Conservation (phyloP, 1,139 yeast species). For the Pichia norvegensis region DNA sequence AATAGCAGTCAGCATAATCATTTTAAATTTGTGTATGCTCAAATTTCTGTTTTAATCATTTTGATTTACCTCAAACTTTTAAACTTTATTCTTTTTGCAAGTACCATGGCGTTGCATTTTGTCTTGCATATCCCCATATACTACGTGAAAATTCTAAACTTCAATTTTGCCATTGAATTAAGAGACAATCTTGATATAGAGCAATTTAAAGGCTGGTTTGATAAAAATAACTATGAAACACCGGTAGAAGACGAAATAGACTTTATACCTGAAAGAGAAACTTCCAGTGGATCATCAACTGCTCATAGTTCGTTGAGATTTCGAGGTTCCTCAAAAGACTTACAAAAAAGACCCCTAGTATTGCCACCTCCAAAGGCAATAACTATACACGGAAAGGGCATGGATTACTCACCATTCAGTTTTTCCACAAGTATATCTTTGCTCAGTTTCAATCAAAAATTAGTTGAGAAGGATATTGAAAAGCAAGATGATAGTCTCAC, state of each 20-base stretch:
- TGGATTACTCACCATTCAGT: neutral
- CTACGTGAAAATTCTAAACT: constrained; percentile 1
- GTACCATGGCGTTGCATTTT: constrained; percentile 3
- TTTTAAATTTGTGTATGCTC: constrained; percentile 13
- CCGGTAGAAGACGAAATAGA: neutral
- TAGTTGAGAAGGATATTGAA: neutral
- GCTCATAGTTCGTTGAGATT: neutral
- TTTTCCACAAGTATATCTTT: neutral
- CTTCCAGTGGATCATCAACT: neutral
- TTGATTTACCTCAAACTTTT: constrained; percentile 17
- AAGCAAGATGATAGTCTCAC: neutral
- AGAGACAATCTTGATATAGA: neutral
- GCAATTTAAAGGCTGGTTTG: constrained; percentile 4
- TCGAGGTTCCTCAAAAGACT: neutral
- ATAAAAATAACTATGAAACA: neutral
- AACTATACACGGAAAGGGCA: neutral
- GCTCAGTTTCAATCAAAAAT: neutral
- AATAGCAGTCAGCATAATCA: constrained; percentile 7
- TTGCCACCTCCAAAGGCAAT: neutral
- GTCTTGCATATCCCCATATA: constrained; percentile 9
- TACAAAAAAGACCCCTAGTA: neutral
- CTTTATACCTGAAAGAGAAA: neutral
- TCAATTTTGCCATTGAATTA: neutral
- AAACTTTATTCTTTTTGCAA: constrained; percentile 14
- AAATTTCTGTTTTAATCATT: constrained; percentile 12